Evolutionary conservation across 2,329 filamentous ascomycete species (phyloP), one percentile per base, ranked within the genome.

Genomic region (Aspergillus fructus): DNA sequence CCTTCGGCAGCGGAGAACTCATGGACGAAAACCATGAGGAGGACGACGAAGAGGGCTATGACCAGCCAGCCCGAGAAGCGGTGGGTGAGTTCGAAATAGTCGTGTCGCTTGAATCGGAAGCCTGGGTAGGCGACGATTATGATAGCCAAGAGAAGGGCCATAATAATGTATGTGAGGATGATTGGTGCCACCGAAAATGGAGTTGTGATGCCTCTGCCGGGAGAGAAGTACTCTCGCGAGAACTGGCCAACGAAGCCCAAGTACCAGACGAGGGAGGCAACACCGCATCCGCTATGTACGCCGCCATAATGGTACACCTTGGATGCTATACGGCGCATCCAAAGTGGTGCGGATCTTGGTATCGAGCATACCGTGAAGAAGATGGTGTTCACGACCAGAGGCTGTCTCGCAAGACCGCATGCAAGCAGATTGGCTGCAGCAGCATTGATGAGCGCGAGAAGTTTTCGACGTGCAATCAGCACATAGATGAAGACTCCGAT

Each of bases 21-120:
- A 50, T 81, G 73, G n/a, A 79, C 74, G 34, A 83, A 74, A 9
- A 89, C 73, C 42, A 89, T 68, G 8, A 83, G 79, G 58, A 89
- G 83, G 0, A 75, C 79, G 83, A 89, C 89, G 68, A 92, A 87
- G 33, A 91, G 74, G 2, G 74, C 78, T 5, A 91, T 77, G 9
- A 84, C 79, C 11, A 81, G 78, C 89, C 89, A 92, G n/a, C 88
- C 89, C 5, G 82, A 82, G 70, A 89, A 91, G 48, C 89, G 86
- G 73, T 92, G 89, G 47, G 83, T 82, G 48, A 83, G 74, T 74
- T 92, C 89, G 68, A 91, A 92, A 56, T 81, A 72, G 72, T 92
- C 83, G 75, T 92, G 89, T 60, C 81, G 78, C 47, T 78, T 81
- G 63, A 80, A 78, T 21, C 89, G 85, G 63, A 91, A 79, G 9